Conservation (phyloP, 2,329 filamentous ascomycete species). For the Penicillium sp. region DNA sequence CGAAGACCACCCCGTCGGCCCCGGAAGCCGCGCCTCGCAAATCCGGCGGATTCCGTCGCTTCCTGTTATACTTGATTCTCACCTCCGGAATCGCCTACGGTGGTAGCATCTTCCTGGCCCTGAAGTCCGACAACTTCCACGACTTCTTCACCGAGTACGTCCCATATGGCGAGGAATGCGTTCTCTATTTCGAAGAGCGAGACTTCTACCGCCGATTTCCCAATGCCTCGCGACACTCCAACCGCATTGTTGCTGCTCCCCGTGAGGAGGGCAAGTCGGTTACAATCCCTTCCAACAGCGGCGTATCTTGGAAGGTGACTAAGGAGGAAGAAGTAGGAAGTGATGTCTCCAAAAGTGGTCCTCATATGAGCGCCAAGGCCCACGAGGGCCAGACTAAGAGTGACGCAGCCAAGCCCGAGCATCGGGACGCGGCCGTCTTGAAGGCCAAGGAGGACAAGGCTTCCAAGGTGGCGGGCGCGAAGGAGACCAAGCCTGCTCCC, state of each 20-base stretch:
- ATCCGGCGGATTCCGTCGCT: slow-evolving; percentile 70
- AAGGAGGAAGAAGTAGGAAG: slow-evolving; percentile 59
- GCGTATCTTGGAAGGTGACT: slow-evolving; percentile 75
- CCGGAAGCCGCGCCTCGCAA: slow-evolving; percentile 56
- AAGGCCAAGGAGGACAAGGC: slow-evolving; percentile 34
- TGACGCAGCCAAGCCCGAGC: slow-evolving; percentile 27
- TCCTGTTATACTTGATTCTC: slow-evolving; percentile 72
- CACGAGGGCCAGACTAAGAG: slow-evolving; percentile 30
- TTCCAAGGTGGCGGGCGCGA: slow-evolving; percentile 30
- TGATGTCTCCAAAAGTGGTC: slow-evolving; percentile 54
- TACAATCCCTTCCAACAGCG: slow-evolving; percentile 80
- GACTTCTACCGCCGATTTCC: slow-evolving; percentile 88
- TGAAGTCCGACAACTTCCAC: slow-evolving; percentile 95
- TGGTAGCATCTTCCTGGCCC: slow-evolving; percentile 87
- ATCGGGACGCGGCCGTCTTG: slow-evolving; percentile 26
- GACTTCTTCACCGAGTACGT: slow-evolving; percentile 98
- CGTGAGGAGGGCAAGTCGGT: slow-evolving; percentile 65
- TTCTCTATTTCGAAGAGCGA: slow-evolving; percentile 91
- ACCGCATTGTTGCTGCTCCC: slow-evolving; percentile 34
- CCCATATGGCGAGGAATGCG: slow-evolving; percentile 88
- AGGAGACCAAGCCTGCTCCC: slow-evolving; percentile 15
- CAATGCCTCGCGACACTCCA: slow-evolving; percentile 49
- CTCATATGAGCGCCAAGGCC: slow-evolving; percentile 46
- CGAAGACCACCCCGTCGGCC: slow-evolving; percentile 36
- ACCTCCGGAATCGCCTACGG: slow-evolving; percentile 76